phyloP scores from a whole-genome alignment of 192 early-diverging fungal genomes.

The Coemansia sp. region DNA sequence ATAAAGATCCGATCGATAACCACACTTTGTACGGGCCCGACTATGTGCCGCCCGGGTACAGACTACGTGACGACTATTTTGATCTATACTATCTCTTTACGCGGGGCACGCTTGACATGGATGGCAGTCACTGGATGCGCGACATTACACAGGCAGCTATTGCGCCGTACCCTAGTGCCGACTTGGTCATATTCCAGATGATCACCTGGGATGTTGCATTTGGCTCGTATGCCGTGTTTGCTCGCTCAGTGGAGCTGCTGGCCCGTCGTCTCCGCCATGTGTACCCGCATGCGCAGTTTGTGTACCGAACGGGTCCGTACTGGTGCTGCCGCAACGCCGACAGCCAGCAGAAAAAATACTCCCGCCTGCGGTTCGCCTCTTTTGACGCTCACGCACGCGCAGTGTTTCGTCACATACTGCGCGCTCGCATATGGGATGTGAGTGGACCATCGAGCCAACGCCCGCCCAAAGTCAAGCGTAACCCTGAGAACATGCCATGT shows the following conservation, averaged over 20 bases:
- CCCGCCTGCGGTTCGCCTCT: conserved; percentile 28
- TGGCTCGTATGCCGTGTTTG: conserved; percentile 16
- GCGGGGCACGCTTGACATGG: conserved; percentile 38
- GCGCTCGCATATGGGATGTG: conserved; percentile 35
- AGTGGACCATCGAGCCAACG: conserved; percentile 3
- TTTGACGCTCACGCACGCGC: conserved; percentile 25
- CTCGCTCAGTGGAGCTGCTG: conserved; percentile 7
- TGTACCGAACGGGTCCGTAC: conserved; percentile 37
- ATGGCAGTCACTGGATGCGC: conserved; percentile 42
- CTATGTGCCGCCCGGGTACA: conserved; percentile 32
- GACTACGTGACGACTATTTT: conserved; percentile 24
- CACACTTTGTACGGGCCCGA: conserved; percentile 10
- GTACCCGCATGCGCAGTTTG: conserved; percentile 29
- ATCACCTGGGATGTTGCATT: conserved; percentile 45
- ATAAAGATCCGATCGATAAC: conserved; percentile 18
- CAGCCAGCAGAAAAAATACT: conserved; percentile 27
- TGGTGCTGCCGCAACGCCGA: conserved; percentile 45
- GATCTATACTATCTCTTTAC: conserved; percentile 46
- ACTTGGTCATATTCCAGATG: conserved; percentile 34
- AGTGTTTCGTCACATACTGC: conserved; percentile 17
- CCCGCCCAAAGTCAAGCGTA: conserved; percentile 32
- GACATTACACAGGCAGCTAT: conserved; percentile 19
- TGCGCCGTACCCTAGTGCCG: conserved; percentile 7
- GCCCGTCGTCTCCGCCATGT: conserved; percentile 17
- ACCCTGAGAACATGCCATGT: conserved; percentile 39